phyloP scores from a whole-genome alignment of 2,329 filamentous ascomycete genomes.

The Neonectria coccinea region DNA sequence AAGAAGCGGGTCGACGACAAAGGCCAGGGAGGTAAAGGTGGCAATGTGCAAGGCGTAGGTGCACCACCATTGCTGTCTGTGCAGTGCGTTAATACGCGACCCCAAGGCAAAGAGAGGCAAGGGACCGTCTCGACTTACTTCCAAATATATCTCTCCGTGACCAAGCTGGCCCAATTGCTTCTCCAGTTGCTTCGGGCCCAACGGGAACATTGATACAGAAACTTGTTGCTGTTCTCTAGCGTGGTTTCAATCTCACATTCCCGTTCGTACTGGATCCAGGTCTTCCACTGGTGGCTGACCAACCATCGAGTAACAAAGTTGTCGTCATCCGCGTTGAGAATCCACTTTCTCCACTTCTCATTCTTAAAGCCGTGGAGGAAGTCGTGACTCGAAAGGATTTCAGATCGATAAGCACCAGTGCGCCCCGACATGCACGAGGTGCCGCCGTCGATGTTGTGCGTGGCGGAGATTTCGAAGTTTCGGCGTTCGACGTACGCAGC shows the following conservation, averaged over 20 bases:
- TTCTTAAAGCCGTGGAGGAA: slow-evolving; percentile 93
- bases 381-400: slow-evolving; percentile 85
- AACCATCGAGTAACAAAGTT: slow-evolving; percentile 98
- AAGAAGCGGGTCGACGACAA: slow-evolving; percentile 80
- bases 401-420: slow-evolving; percentile 90
- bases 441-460: slow-evolving; percentile 92
- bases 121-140: slow-evolving; percentile 70
- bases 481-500: slow-evolving; percentile 92
- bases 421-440: slow-evolving; percentile 97
- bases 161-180: slow-evolving; percentile 92
- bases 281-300: slow-evolving; percentile 91
- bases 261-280: slow-evolving; percentile 92
- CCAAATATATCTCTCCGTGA: slow-evolving; percentile 86
- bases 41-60: slow-evolving; percentile 93
- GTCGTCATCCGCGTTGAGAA: slow-evolving; percentile 95
- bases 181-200: slow-evolving; percentile 99
- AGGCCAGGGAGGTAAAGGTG: slow-evolving; percentile 89
- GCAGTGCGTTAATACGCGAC: slow-evolving; percentile 36
- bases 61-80: slow-evolving; percentile 90
- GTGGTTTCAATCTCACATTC: slow-evolving; percentile 95
- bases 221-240: slow-evolving; percentile 88
- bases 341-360: slow-evolving; percentile 89
- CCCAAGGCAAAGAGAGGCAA: slow-evolving; percentile 1
- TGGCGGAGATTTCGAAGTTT: slow-evolving; percentile 97
- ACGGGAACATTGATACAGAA: slow-evolving; percentile 90